These are phyloP conservation scores for Lizanozyma gosingica DNA, from an alignment of 1,139 yeast genomes.

Conservation along the genomic window DNA sequence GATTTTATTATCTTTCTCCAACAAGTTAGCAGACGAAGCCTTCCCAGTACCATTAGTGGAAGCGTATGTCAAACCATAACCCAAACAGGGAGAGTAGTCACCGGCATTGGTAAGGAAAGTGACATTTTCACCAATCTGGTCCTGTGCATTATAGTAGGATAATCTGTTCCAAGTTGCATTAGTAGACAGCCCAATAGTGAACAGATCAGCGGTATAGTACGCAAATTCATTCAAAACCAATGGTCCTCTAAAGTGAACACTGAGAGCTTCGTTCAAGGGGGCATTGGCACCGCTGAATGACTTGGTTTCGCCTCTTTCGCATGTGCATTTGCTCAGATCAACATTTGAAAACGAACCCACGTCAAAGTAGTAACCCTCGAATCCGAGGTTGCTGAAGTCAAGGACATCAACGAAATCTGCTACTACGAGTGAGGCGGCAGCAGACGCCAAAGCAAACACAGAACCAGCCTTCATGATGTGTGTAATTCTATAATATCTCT, in stretches of 20 bases:
- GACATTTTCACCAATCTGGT: slow-evolving; percentile 41
- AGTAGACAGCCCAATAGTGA: slow-evolving; percentile 15
- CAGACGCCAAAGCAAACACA: background rate
- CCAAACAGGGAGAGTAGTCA: slow-evolving; percentile 47
- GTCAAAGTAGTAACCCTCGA: slow-evolving; percentile 52
- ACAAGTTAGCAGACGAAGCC: slow-evolving; percentile 36
- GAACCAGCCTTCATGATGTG: background rate
- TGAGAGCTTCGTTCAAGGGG: slow-evolving; percentile 60
- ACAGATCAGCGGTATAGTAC: slow-evolving; percentile 39
- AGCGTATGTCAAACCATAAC: slow-evolving; percentile 52
- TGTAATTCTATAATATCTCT: no score
- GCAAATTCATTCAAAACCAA: slow-evolving; percentile 54
- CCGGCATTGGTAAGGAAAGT: slow-evolving; percentile 55
- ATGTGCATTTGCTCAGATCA: slow-evolving; percentile 42
- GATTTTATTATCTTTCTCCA: slow-evolving; percentile 40
- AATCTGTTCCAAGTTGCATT: slow-evolving; percentile 34
- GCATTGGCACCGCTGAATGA: slow-evolving; percentile 55
- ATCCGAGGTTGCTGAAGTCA: slow-evolving; percentile 56
- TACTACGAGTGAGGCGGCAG: background rate
- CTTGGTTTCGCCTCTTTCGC: slow-evolving; percentile 27
- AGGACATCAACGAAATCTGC: slow-evolving; percentile 20
- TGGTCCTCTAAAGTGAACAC: slow-evolving; percentile 83
- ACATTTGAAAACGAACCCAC: slow-evolving; percentile 46
- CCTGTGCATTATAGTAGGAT: slow-evolving; percentile 34
- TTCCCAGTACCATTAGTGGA: slow-evolving; percentile 34